phyloP scores from a whole-genome alignment of 2,329 filamentous ascomycete genomes.

The Arthrobotrys sphaeroides region DNA sequence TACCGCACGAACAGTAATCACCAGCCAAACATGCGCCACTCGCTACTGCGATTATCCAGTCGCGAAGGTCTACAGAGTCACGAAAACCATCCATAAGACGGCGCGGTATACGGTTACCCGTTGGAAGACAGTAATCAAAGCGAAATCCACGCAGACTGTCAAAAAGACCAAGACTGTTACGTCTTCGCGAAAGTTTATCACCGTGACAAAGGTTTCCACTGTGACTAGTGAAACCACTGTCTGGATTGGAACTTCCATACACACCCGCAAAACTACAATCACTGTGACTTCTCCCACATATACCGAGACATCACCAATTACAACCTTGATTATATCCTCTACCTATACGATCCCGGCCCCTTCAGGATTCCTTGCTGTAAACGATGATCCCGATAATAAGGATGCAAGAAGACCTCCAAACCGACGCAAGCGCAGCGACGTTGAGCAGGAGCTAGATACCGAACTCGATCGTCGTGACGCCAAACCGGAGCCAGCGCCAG shows the following conservation, averaged over 20 bases:
- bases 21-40: constrained; percentile 27
- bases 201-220: neutral
- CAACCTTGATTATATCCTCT: neutral
- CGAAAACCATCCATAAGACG: constrained; percentile 7
- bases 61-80: neutral
- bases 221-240: neutral
- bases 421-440: neutral
- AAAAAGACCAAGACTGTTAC: neutral
- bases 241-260: constrained; percentile 8
- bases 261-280: neutral
- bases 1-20: constrained; percentile 24
- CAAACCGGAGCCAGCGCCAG: neutral
- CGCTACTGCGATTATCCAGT: constrained; percentile 14
- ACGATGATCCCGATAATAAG: constrained; percentile 29
- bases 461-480: constrained; percentile 4
- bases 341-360: neutral
- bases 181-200: neutral
- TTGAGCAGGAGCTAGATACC: neutral
- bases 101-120: constrained; percentile 12
- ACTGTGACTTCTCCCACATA: neutral
- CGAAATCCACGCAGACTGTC: neutral
- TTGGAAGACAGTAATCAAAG: constrained; percentile 24
- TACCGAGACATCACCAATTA: neutral
- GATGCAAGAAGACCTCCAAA: neutral
- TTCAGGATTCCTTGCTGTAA: constrained; percentile 9